Conservation (phyloP, 352 stramenopile species). For the Globisporangium polare region DNA sequence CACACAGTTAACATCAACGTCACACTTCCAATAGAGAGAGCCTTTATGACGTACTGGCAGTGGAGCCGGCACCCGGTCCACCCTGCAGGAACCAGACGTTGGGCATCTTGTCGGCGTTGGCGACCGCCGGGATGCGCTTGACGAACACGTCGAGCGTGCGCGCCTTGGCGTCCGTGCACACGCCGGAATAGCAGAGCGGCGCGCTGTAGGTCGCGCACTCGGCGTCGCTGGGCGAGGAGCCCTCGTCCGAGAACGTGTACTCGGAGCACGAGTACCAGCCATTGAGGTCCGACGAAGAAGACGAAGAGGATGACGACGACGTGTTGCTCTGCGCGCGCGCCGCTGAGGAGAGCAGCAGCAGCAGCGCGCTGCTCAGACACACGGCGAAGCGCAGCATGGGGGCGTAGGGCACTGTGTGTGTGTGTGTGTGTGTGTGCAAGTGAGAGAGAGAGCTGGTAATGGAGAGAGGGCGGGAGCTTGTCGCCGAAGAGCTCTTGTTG, state of each 20-base stretch:
- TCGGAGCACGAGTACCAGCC: background rate
- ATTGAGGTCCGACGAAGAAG: background rate
- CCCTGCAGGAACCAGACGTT: constrained; percentile 51
- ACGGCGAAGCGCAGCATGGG: background rate
- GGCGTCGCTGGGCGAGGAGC: background rate
- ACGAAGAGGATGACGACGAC: background rate
- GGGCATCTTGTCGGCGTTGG: constrained; percentile 14
- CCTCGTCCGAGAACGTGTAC: background rate
- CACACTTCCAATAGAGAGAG: background rate
- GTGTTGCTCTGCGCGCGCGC: background rate
- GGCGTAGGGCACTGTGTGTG: no score
- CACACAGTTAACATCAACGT: background rate
- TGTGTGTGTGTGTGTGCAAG: no score
- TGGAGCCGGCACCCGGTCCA: constrained; percentile 31
- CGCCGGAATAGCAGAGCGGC: constrained; percentile 20
- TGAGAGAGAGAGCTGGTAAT: no score
- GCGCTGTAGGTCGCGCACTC: constrained; percentile 16
- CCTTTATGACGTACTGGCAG: constrained; percentile 27
- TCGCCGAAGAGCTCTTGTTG: background rate
- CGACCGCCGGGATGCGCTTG: constrained; percentile 27
- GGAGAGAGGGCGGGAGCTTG: no score
- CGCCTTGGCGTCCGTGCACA: constrained; percentile 15
- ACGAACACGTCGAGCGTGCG: constrained; percentile 23
- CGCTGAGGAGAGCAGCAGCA: background rate
- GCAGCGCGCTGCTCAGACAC: background rate